Percentiles rank a stretch among this genome's conserved stretches.
phyloP scores from a whole-genome alignment of 2,329 filamentous ascomycete genomes.

The Macrophomina tecta region DNA sequence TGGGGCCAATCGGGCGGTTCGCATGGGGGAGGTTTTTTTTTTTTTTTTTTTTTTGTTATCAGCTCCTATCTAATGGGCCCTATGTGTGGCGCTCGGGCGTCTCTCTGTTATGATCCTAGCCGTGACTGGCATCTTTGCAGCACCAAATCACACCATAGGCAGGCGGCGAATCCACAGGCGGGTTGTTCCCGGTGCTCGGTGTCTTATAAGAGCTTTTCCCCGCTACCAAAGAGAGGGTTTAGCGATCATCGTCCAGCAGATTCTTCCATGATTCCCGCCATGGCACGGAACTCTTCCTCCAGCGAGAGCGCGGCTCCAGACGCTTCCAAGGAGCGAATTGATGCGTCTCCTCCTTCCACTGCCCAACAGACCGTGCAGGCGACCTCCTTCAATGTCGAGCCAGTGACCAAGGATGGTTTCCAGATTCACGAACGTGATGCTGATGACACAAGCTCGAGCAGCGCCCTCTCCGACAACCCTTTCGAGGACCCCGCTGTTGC shows the following conservation, averaged over 20 bases:
- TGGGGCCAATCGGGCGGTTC: constrained; percentile 5
- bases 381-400: constrained; percentile 15
- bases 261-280: background rate
- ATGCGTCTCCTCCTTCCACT: background rate
- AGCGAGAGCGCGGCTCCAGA: constrained; percentile 16
- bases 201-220: constrained; percentile 14
- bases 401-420: constrained; percentile 19
- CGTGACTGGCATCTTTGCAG: constrained; percentile 27
- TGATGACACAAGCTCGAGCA: constrained; percentile 3
- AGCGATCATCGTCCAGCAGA: background rate
- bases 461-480: constrained; percentile 16
- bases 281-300: constrained; percentile 22
- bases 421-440: constrained; percentile 8
- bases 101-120: constrained; percentile 24
- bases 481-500: constrained; percentile 37
- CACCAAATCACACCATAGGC: constrained; percentile 27
- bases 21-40: background rate
- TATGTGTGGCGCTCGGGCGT: constrained; percentile 19
- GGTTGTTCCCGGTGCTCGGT: background rate
- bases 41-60: background rate
- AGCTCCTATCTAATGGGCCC: constrained; percentile 20
- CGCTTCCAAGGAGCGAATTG: constrained; percentile 4
- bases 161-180: constrained; percentile 12
- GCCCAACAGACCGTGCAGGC: constrained; percentile 9
- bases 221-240: background rate